Percentiles rank a stretch among this genome's conserved stretches.
These are phyloP conservation scores for Psilocybe subaeruginosa DNA, from an alignment of 768 basidiomycete species.

Conservation along the genomic window DNA sequence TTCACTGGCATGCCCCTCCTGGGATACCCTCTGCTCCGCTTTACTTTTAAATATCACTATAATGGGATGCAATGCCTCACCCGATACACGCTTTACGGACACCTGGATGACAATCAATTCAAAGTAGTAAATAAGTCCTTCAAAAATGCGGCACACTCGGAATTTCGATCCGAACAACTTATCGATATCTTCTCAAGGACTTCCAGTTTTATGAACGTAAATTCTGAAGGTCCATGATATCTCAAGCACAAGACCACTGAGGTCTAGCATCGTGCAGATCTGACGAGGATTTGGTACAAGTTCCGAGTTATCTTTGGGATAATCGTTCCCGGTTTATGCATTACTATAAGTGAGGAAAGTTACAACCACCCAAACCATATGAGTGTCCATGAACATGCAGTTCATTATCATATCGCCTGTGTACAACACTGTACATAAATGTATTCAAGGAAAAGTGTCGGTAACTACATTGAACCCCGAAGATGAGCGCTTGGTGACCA, in stretches of 20 bases:
- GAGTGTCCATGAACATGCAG: no score
- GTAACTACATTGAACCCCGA: no score
- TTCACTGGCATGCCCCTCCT: not conserved
- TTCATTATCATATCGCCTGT: no score
- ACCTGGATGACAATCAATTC: constrained; percentile 8
- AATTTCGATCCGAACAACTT: constrained; percentile 17
- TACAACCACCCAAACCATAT: no score
- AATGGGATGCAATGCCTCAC: constrained; percentile 21
- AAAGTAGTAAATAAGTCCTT: not conserved
- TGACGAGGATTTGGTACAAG: no score
- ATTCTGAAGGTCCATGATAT: not conserved
- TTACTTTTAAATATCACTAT: constrained; percentile 18
- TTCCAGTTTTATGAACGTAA: not conserved
- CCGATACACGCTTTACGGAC: constrained; percentile 23
- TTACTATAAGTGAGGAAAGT: no score
- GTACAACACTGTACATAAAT: no score
- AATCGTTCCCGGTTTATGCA: no score
- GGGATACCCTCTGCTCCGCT: not conserved
- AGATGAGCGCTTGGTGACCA: no score
- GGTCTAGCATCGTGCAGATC: no score
- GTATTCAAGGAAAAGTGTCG: no score
- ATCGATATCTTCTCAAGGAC: not conserved
- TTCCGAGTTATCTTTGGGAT: no score
- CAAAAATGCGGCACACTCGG: constrained; percentile 11
- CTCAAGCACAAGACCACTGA: not conserved